Conservation (phyloP, 768 basidiomycete species). For the Boletellus ananiceps region DNA sequence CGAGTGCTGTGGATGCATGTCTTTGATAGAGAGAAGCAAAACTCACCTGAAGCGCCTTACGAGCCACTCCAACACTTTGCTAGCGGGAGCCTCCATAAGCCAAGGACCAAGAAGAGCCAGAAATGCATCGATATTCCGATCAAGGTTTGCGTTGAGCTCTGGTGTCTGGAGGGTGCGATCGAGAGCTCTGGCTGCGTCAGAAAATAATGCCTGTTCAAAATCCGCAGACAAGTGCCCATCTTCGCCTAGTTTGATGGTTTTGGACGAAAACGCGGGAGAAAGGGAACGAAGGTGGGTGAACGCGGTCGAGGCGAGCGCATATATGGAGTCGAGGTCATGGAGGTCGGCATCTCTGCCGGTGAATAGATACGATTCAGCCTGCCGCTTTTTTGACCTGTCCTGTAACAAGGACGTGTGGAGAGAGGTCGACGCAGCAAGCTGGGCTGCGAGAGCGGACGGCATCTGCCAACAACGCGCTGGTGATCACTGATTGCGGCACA, state of each 20-base stretch:
- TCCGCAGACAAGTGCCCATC: constrained; percentile 26
- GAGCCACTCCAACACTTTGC: constrained; percentile 90
- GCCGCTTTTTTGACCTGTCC: constrained; percentile 56
- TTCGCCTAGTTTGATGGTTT: constrained; percentile 6
- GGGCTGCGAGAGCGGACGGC: constrained; percentile 73
- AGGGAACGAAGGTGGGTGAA: constrained; percentile 67
- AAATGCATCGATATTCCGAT: constrained; percentile 56
- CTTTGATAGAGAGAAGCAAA: neutral
- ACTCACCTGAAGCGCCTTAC: constrained; percentile 85
- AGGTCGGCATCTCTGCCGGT: constrained; percentile 73
- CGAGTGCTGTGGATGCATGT: neutral
- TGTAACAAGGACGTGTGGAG: constrained; percentile 71
- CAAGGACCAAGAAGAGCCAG: constrained; percentile 72
- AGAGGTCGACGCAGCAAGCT: constrained; percentile 75
- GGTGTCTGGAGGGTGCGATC: constrained; percentile 75
- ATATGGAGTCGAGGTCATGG: constrained; percentile 84
- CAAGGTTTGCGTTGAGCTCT: constrained; percentile 61
- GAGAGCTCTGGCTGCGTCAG: constrained; percentile 63
- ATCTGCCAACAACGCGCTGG: constrained; percentile 24
- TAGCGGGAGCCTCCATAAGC: constrained; percentile 74
- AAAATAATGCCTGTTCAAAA: constrained; percentile 74
- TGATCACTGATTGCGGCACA: neutral
- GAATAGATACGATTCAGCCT: constrained; percentile 82
- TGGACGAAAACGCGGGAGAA: constrained; percentile 43
- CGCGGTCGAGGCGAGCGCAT: constrained; percentile 75